Evolutionary conservation across 1,139 yeast genomes (phyloP).

Genomic region (Geotrichum phurueaensis): DNA sequence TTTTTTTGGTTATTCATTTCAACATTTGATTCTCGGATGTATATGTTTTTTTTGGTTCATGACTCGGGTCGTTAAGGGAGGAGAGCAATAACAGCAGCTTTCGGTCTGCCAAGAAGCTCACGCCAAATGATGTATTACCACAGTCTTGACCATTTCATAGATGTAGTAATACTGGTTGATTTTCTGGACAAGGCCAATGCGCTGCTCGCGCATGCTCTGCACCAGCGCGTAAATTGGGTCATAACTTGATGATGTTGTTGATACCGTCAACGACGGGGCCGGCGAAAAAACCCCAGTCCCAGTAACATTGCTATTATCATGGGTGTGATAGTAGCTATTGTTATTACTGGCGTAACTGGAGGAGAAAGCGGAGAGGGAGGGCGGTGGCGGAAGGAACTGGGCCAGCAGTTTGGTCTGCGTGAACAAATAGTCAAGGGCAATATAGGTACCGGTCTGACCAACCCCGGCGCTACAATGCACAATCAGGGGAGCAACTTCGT

Average conservation of each 20-base stretch:
- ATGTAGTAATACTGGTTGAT: slow-evolving; percentile 50
- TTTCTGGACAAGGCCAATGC: slow-evolving; percentile 69
- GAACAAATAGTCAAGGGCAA: slow-evolving; percentile 56
- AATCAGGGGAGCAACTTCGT: slow-evolving; percentile 36
- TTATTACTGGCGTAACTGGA: neutral
- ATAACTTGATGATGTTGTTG: neutral
- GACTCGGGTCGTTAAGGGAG: neutral
- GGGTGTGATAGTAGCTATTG: neutral
- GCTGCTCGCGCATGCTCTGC: slow-evolving; percentile 43
- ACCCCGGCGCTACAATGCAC: slow-evolving; percentile 86
- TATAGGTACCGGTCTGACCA: slow-evolving; percentile 76
- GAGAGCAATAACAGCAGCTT: neutral
- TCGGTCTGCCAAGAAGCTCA: neutral
- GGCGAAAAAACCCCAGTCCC: neutral
- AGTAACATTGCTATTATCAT: slow-evolving; percentile 9
- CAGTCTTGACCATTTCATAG: slow-evolving; percentile 33
- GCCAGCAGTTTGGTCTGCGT: slow-evolving; percentile 15
- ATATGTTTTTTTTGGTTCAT: neutral
- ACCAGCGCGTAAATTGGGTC: slow-evolving; percentile 39
- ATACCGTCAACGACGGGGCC: neutral
- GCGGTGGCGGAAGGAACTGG: neutral
- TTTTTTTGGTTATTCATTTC: no score
- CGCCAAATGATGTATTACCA: neutral
- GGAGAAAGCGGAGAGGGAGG: neutral
- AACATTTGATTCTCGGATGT: no score